Base-by-base conservation (phyloP, 1,284 basidiomycete genomes). In the Porodaedalea pini region DNA sequence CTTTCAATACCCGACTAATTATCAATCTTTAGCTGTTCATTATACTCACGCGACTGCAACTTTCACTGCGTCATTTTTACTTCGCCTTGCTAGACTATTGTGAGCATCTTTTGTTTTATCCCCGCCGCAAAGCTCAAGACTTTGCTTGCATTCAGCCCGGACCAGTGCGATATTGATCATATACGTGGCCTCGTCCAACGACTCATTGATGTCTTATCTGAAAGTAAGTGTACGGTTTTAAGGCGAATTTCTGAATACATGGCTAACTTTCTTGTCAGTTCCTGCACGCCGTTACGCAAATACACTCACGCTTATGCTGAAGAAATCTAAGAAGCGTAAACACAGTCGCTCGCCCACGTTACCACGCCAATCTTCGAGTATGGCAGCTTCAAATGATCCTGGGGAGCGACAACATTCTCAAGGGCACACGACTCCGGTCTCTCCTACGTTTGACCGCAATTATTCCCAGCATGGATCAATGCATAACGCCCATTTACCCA, bases 1-100 rank as follows among this genome's bases (percentile, higher is more conserved):
- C 3, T 36, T 62, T 58, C 37, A 59, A 15, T 66, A 57, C 66
- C 10, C 3, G 37, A 4, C n/a, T 39, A 47, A 36, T 23, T 10
- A n/a, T 13, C 27, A 60, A 63, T 49, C 66, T 63, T 60, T 66
- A 90, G 92, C 89, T 32, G 90, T 93, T 36, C 87, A 90, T 66
- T 93, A 92, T 66, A 90, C 91, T 6, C 92, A 96, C 68, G 91
- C 90, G 47, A 92, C 92, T 37, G 94, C 94, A 2, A 94, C 93
- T 0, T 97, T 97, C 71, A 84, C 90, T 19, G 93, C 92, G 13
- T 91, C 92, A 3, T 90, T 96, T 70, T 74, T 96, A 58, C 78
- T 97, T 57, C 87, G 94, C 47, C 78, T 96, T 41, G 84, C 85
- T 40, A 83, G 93, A 11, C 76, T 96, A 29, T 94, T 96, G 89